phyloP scores from a whole-genome alignment of 106 monocot genomes.

The Phalaenopsis aphrodite region DNA sequence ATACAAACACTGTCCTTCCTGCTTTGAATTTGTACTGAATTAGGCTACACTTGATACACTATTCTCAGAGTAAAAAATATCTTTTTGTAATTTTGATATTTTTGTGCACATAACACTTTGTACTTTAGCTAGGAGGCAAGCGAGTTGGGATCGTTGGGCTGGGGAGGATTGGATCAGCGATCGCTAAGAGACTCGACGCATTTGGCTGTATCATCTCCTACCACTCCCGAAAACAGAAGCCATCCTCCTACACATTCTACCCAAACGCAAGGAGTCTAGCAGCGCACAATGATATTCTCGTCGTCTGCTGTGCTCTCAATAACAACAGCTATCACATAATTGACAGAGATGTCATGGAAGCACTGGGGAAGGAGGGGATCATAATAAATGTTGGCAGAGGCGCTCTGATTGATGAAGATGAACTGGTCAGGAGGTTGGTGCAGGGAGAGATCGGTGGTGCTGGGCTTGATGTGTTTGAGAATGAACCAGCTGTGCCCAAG shows the following conservation, averaged over 20 bases:
- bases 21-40: no score
- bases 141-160: constrained; percentile 51
- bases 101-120: not conserved
- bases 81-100: no score
- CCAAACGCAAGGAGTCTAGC: constrained; percentile 31
- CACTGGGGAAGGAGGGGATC: constrained; percentile 50
- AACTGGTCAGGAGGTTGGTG: constrained; percentile 25
- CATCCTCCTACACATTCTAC: constrained; percentile 21
- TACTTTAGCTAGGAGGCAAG: constrained; percentile 44
- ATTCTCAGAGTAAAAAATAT: no score
- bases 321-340: constrained; percentile 60
- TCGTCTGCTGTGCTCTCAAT: constrained; percentile 45
- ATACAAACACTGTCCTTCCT: no score
- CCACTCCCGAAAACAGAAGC: constrained; percentile 26
- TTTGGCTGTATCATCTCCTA: constrained; percentile 50
- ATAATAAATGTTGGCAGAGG: constrained; percentile 46
- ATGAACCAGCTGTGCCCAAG: constrained; percentile 40
- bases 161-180: constrained; percentile 50
- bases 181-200: constrained; percentile 58
- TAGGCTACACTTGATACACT: no score
- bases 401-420: constrained; percentile 34
- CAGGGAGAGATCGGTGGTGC: constrained; percentile 47
- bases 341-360: constrained; percentile 42
- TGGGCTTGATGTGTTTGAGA: constrained; percentile 76
- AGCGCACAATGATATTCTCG: constrained; percentile 32